A percentile compares a stretch with the other conserved stretches of the same genome.
Conservation (phyloP, 2,329 filamentous ascomycete species). For the Ophiostoma fasciatum region DNA sequence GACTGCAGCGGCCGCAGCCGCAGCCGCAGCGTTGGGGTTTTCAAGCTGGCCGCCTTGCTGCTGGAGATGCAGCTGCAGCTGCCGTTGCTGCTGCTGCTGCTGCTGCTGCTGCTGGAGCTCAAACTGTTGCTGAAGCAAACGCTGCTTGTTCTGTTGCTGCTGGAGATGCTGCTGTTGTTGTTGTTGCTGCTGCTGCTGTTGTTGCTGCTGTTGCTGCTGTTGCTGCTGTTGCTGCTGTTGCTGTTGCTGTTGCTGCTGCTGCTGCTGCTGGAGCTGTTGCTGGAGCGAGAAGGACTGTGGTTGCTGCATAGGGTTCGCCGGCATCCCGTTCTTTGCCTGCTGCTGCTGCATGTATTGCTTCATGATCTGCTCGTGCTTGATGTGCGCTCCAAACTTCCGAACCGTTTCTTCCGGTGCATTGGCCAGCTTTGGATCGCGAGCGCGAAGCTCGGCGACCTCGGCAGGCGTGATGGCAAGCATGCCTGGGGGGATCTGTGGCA, state of each 20-base stretch:
- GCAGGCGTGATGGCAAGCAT: slow-evolving; percentile 7
- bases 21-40: slow-evolving; percentile 6
- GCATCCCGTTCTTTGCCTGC: slow-evolving; percentile 4
- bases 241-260: slow-evolving; percentile 18
- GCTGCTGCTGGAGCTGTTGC: slow-evolving; percentile 16
- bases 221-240: slow-evolving; percentile 10
- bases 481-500: slow-evolving; percentile 8
- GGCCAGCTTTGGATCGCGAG: slow-evolving; percentile 7
- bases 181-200: slow-evolving; percentile 12
- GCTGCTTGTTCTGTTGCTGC: slow-evolving; percentile 12
- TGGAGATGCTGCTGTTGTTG: slow-evolving; percentile 1
- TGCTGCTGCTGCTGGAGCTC: slow-evolving; percentile 8
- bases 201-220: slow-evolving; percentile 9
- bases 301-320: slow-evolving; percentile 5
- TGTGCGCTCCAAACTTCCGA: slow-evolving; percentile 1
- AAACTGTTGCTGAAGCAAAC: slow-evolving; percentile 7
- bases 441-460: slow-evolving; percentile 9
- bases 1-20: slow-evolving; percentile 2
- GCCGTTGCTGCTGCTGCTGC: slow-evolving; percentile 10
- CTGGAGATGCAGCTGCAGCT: slow-evolving; percentile 11
- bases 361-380: slow-evolving; percentile 9
- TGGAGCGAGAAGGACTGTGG: slow-evolving; percentile 12
- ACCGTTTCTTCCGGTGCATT: slow-evolving; percentile 8
- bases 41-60: slow-evolving; percentile 12
- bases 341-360: slow-evolving; percentile 9